phyloP scores from a whole-genome alignment of 2,329 filamentous ascomycete species.

The Alternaria viburni region DNA sequence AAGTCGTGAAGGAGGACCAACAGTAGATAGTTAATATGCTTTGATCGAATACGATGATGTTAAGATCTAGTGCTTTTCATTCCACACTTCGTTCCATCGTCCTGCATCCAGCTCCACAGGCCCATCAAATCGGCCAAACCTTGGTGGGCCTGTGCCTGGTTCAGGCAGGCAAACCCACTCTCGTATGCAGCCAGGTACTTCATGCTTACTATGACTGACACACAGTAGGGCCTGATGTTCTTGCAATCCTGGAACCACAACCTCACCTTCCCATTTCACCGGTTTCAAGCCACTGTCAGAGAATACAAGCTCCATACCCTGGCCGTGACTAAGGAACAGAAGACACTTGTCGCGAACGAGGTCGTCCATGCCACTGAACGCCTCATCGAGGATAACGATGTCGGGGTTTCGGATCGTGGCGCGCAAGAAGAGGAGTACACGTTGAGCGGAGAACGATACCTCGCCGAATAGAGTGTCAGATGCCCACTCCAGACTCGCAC shows the following conservation, averaged over 20 bases:
- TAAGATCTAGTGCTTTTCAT: constrained; percentile 2
- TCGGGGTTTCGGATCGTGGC: constrained; percentile 55
- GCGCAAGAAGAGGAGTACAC: constrained; percentile 79
- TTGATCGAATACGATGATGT: background rate
- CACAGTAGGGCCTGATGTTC: constrained; percentile 83
- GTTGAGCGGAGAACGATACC: constrained; percentile 80
- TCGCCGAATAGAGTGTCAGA: constrained; percentile 72
- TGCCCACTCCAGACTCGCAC: constrained; percentile 66
- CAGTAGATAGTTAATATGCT: background rate
- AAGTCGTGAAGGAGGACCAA: background rate
- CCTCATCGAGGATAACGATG: constrained; percentile 59
- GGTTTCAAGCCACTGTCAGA: constrained; percentile 40
- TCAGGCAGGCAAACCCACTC: constrained; percentile 89
- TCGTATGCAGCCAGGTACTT: constrained; percentile 82
- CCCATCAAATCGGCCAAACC: constrained; percentile 69
- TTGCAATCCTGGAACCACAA: constrained; percentile 67
- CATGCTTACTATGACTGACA: constrained; percentile 88
- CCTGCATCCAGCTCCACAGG: constrained; percentile 64
- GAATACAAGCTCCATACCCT: constrained; percentile 45
- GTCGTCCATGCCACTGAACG: constrained; percentile 59
- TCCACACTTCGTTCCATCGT: constrained; percentile 67
- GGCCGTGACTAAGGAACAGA: constrained; percentile 69
- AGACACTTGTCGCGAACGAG: constrained; percentile 83
- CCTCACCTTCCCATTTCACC: constrained; percentile 56
- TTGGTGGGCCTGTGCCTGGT: constrained; percentile 68